Evolutionary conservation across 345 rosid genomes (phyloP), one percentile per base, ranked within the genome.

Genomic region (Gossypium herbaceum): DNA sequence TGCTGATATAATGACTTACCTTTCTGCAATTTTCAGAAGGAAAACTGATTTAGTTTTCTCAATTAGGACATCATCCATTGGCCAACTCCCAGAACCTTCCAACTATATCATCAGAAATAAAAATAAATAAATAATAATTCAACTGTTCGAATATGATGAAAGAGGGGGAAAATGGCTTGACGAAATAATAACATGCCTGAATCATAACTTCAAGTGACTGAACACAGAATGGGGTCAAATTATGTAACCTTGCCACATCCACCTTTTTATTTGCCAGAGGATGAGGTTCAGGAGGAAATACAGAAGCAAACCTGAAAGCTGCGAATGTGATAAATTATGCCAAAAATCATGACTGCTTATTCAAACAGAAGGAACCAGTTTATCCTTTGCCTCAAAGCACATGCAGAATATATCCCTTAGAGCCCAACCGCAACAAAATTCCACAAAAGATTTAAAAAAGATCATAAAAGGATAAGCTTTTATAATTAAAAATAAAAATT

Each of bases 31-130:
- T 84, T 92, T 81, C 68, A 91, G 85, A 79, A 94, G 98, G 85
- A 94, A 94, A 41, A 92, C 95, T 39, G 88, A 78, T 84, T 92
- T 94, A 48, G 98, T 94, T 86, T 87, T 94, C 90, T 90, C 95
- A 80, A 91, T 85, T 13, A 94, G 92, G 54, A 87, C 79, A 74
- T 88, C 92, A 85, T 90, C 94, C 91, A 87, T 84, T 39, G 98
- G 97, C 98, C 98, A 94, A 80, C 86, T 91, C 61, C 97, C 98
- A 82, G 98, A 94, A 72, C 98, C 98, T 87, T 92, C 98, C 86
- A 92, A 83, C 98, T 92, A 79, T 29, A 81, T 79, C 43, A 79
- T 62, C 79, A 45, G 73, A 77, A 82, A 19, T 12, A 19, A 80
- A 73, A 29, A 9, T 5, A 5, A 44, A 27, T 20, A 20, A 20